Percentiles rank a stretch among this genome's conserved stretches.
Conservation (phyloP, 1,284 basidiomycete species). For the Trichosporon sp. region DNA sequence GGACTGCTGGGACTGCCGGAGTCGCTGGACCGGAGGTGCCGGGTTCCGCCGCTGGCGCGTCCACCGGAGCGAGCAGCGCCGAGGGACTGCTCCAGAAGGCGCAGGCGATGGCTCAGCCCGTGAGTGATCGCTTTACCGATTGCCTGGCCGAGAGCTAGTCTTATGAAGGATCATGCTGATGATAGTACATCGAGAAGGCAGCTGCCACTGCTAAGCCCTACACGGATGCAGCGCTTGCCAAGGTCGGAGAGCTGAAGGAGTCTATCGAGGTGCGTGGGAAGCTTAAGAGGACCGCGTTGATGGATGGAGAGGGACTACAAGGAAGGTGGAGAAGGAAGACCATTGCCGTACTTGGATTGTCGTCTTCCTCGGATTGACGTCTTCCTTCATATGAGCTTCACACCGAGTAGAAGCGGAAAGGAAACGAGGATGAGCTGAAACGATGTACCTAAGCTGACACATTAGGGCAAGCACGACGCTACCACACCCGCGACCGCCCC, state of each 20-base stretch:
- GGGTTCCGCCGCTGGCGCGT: not conserved
- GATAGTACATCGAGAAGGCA: slow-evolving; percentile 30
- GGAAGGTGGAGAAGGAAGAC: no score
- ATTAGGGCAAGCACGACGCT: not conserved
- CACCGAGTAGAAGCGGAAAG: no score
- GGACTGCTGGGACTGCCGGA: not conserved
- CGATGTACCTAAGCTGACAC: no score
- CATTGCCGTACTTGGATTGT: no score
- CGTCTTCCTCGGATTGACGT: no score
- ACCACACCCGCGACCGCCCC: not conserved
- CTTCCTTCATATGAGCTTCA: no score
- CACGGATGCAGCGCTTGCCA: slow-evolving; percentile 39
- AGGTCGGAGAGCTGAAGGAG: slow-evolving; percentile 36
- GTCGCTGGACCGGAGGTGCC: not conserved
- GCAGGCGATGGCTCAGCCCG: slow-evolving; percentile 1
- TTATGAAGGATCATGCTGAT: no score
- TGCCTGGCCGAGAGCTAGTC: no score
- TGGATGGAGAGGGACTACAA: not conserved
- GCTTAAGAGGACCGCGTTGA: not conserved
- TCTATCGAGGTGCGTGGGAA: slow-evolving; percentile 33
- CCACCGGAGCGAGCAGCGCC: not conserved
- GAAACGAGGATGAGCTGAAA: no score
- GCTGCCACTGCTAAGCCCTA: slow-evolving; percentile 33
- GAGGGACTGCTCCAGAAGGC: not conserved
- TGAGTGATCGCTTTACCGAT: not conserved